Conservation (phyloP, 108 stramenopile species). For the Nannochloropsis salina region DNA sequence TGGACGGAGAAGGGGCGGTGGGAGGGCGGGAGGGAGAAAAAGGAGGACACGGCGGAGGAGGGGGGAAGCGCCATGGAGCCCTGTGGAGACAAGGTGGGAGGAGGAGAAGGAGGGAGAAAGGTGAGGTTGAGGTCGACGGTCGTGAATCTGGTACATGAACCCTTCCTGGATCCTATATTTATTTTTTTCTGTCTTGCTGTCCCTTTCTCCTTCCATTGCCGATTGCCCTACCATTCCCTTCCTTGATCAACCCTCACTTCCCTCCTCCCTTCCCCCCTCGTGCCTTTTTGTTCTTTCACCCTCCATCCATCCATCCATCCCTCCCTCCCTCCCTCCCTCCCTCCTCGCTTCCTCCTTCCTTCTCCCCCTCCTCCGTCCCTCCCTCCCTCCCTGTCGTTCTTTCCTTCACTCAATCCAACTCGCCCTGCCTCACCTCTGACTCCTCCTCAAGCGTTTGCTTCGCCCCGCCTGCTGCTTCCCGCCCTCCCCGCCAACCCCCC, state of each 20-base stretch:
- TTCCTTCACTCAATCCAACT: not conserved
- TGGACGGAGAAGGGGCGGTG: no score
- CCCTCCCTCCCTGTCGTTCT: not conserved
- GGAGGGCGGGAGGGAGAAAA: not conserved
- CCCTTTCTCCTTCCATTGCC: not conserved
- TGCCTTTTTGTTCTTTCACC: no score
- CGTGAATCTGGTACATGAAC: no score
- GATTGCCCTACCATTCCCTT: not conserved
- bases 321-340: not conserved
- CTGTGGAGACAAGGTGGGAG: not conserved
- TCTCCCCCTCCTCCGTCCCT: not conserved
- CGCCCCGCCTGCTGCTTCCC: not conserved
- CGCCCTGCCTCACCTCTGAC: not conserved
- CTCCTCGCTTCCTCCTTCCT: not conserved
- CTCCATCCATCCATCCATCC: not conserved
- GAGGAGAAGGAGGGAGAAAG: conserved; percentile 12
- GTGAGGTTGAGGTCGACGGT: not conserved
- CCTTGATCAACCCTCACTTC: not conserved
- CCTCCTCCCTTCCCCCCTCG: not conserved
- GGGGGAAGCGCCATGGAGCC: not conserved
- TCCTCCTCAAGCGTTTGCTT: conserved; percentile 4
- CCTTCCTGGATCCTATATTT: not conserved
- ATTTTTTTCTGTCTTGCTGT: not conserved
- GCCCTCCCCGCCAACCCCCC: not conserved
- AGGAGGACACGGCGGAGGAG: not conserved